These are phyloP conservation scores for Hypsizygus ulmarius DNA, from an alignment of 1,284 basidiomycete species.

Conservation along the genomic window DNA sequence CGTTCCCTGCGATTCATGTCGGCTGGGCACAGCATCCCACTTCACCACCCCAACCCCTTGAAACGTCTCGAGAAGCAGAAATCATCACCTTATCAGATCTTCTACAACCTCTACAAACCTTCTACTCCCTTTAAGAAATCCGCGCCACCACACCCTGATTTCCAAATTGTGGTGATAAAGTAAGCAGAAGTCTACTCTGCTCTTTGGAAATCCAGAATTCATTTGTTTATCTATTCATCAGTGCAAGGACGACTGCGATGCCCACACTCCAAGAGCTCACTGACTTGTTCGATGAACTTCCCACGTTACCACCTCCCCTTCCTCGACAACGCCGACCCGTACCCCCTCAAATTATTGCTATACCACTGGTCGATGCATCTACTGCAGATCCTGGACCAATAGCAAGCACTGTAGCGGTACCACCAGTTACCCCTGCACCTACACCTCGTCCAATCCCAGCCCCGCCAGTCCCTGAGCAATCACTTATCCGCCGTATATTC, in stretches of 20 bases:
- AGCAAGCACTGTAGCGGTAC: conserved; percentile 7
- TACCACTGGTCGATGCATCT: conserved; percentile 9
- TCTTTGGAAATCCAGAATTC: background rate
- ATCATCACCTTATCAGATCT: conserved; percentile 73
- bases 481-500: conserved; percentile 26
- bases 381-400: conserved; percentile 12
- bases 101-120: conserved; percentile 94
- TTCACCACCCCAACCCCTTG: conserved; percentile 24
- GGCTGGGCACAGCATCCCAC: conserved; percentile 51
- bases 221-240: conserved; percentile 26
- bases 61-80: conserved; percentile 14
- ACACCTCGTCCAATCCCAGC: background rate
- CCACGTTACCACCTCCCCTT: conserved; percentile 52
- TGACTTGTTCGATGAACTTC: conserved; percentile 59
- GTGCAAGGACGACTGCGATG: conserved; percentile 70
- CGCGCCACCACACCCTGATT: conserved; percentile 81
- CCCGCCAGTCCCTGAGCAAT: conserved; percentile 1
- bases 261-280: conserved; percentile 70
- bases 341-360: conserved; percentile 9
- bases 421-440: conserved; percentile 7
- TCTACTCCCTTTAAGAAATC: conserved; percentile 80
- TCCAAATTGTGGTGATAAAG: conserved; percentile 84
- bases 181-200: conserved; percentile 36
- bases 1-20: conserved; percentile 73
- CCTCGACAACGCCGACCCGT: conserved; percentile 44